Conservation (phyloP, 2,329 filamentous ascomycete genomes). For the Mycocentrospora acerina region DNA sequence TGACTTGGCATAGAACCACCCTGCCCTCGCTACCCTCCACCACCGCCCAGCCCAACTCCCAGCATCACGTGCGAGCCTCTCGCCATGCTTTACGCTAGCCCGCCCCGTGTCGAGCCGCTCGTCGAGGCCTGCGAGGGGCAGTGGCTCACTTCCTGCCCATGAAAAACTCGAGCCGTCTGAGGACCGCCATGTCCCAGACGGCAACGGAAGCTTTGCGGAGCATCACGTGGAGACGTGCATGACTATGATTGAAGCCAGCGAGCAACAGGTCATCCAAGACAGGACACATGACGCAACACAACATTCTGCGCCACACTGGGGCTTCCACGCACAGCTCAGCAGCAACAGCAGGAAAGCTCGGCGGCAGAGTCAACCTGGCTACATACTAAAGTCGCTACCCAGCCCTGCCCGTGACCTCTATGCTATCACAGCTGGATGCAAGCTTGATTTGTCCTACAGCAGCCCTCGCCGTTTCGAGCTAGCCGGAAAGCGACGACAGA, state of each 20-base stretch:
- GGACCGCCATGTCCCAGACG: slow-evolving; percentile 2
- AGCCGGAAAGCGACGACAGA: slow-evolving; percentile 1
- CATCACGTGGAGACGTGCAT: background rate
- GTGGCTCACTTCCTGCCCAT: slow-evolving; percentile 2
- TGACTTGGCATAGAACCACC: slow-evolving; percentile 9
- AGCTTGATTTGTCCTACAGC: slow-evolving; percentile 17
- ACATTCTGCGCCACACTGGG: background rate
- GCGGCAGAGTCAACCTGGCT: slow-evolving; percentile 21
- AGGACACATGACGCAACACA: background rate
- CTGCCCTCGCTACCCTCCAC: background rate
- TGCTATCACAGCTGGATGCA: slow-evolving; percentile 4
- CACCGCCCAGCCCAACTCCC: background rate
- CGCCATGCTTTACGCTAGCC: background rate
- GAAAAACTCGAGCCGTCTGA: slow-evolving; percentile 2
- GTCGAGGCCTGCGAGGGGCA: background rate
- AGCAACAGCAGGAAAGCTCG: slow-evolving; percentile 16
- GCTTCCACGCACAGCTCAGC: slow-evolving; percentile 14
- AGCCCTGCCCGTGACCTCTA: slow-evolving; percentile 21
- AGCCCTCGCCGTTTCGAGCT: slow-evolving; percentile 3
- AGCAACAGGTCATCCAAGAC: no score
- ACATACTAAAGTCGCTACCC: slow-evolving; percentile 22
- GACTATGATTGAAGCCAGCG: no score
- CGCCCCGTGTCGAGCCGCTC: background rate
- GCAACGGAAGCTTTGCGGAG: background rate
- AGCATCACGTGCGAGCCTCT: background rate